Base-by-base conservation (phyloP, 495 filamentous ascomycete genomes). In the Penicillium dipodomyicola region DNA sequence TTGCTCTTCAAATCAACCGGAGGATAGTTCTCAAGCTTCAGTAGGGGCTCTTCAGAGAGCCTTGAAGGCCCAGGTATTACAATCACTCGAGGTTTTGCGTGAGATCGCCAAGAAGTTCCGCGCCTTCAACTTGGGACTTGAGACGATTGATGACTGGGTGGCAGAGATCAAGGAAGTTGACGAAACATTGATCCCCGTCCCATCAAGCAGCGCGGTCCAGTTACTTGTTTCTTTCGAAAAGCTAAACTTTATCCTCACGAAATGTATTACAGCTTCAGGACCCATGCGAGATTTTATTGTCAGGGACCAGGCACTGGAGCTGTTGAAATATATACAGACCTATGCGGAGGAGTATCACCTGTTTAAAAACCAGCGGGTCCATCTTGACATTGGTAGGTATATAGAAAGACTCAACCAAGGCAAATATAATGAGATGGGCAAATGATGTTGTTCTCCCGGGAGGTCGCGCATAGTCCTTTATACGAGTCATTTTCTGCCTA, bases 341-440 rank as follows among this genome's bases (percentile, higher is more conserved):
- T 25, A 25, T 25, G 19, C 22, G 42, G 42, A 25, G 22, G 20
- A 44, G 42, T 44, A 44, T 22, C 42, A 25, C 42, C 11, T 44
- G 23, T 44, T 44, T 19, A 0, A 4, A 8, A 44, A 44, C 15
- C 8, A 0, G 10, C 20, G 42, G 20, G 20, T 44, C 3, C 23
- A 44, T 44, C 9, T 44, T 25, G 42, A 44, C 23, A 19, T 44
- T 44, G 42, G 42, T 44, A 44, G 42, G 23, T 44, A 19, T n/a
- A 44, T 44, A 25, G 42, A 44, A 44, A 25, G 42, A 23, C 42
- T 44, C 10, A 22, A 14, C 2, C 8, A 9, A 3, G 42, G 23
- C 23, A 44, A 10, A 22, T 0, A 5, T 23, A n/a, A n/a, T n/a
- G n/a, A n/a, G 14, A 44, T 12, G 41, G 23, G 5, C 2, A 15